These are phyloP conservation scores for Citeromyces nyonsensis DNA, from an alignment of 805 yeast genomes.

Conservation along the genomic window DNA sequence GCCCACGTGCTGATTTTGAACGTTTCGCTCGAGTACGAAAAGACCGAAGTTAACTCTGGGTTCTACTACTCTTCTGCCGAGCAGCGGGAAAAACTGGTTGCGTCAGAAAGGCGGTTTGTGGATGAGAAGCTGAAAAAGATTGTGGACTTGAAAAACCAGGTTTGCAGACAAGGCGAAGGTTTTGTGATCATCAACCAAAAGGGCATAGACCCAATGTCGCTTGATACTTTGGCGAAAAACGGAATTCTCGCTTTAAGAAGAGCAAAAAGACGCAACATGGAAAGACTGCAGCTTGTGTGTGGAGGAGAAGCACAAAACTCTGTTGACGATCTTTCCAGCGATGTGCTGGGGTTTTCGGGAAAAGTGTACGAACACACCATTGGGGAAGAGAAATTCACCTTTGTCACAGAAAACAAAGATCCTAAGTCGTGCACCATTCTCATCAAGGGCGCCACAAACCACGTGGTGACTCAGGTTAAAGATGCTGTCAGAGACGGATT, in stretches of 20 bases:
- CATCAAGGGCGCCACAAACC: conserved; percentile 86
- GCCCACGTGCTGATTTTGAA: conserved; percentile 79
- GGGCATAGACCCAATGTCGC: conserved; percentile 97
- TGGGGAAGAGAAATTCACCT: conserved; percentile 96
- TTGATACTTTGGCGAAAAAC: conserved; percentile 86
- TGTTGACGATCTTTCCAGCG: conserved; percentile 79
- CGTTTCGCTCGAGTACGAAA: conserved; percentile 92
- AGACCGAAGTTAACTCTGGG: conserved; percentile 93
- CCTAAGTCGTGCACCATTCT: conserved; percentile 87
- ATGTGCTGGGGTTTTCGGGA: conserved; percentile 78
- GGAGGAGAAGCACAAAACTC: conserved; percentile 98
- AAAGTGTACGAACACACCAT: conserved; percentile 81
- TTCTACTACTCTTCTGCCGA: conserved; percentile 91
- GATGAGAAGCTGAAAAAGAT: conserved; percentile 87
- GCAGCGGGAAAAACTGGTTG: conserved; percentile 89
- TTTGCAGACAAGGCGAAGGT: conserved; percentile 66
- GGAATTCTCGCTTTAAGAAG: conserved; percentile 89
- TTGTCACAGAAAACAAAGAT: conserved; percentile 76
- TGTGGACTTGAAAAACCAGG: conserved; percentile 84
- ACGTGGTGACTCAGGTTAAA: conserved; percentile 79
- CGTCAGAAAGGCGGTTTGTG: conserved; percentile 85
- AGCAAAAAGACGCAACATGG: conserved; percentile 99
- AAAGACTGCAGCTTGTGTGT: conserved; percentile 86
- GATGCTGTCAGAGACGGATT: conserved; percentile 97
- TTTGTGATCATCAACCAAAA: conserved; percentile 95